Evolutionary conservation across 805 yeast species (phyloP).

Genomic region (Lachancea fermentati): DNA sequence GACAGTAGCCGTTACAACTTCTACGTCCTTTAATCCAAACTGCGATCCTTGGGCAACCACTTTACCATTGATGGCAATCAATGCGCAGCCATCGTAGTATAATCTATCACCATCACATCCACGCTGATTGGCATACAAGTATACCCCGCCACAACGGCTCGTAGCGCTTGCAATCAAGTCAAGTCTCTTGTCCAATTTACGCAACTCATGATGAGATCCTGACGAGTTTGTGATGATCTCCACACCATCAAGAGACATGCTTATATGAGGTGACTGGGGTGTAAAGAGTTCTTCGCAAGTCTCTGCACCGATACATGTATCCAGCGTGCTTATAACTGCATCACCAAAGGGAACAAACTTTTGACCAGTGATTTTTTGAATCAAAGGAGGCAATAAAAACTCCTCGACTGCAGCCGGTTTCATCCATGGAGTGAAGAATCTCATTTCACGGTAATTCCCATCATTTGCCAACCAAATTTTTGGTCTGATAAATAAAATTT

Average conservation of each 20-base stretch:
- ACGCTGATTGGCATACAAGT: conserved; percentile 87
- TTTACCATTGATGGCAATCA: conserved; percentile 86
- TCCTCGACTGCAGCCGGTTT: conserved; percentile 71
- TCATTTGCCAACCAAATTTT: conserved; percentile 92
- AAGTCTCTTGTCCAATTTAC: conserved; percentile 82
- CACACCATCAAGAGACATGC: conserved; percentile 92
- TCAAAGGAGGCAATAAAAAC: conserved; percentile 62
- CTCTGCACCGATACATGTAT: conserved; percentile 92
- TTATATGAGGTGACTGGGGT: conserved; percentile 91
- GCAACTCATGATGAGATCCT: conserved; percentile 95
- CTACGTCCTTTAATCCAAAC: conserved; percentile 85
- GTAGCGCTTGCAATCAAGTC: conserved; percentile 88
- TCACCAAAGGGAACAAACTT: conserved; percentile 77
- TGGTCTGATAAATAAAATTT: conserved; percentile 82
- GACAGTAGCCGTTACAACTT: conserved; percentile 91
- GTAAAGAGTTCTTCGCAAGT: conserved; percentile 98
- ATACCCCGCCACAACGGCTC: conserved; percentile 93
- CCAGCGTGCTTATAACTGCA: conserved; percentile 76
- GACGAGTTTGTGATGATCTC: conserved; percentile 93
- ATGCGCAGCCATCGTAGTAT: conserved; percentile 95
- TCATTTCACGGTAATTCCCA: conserved; percentile 97
- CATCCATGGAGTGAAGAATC: conserved; percentile 94
- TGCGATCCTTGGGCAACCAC: conserved; percentile 93
- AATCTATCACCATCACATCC: conserved; percentile 98
- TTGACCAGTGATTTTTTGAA: conserved; percentile 65